Percentiles rank a stretch among this genome's conserved stretches.
Evolutionary conservation across 805 yeast species (phyloP).

Genomic region (Komagataella kurtzmanii): DNA sequence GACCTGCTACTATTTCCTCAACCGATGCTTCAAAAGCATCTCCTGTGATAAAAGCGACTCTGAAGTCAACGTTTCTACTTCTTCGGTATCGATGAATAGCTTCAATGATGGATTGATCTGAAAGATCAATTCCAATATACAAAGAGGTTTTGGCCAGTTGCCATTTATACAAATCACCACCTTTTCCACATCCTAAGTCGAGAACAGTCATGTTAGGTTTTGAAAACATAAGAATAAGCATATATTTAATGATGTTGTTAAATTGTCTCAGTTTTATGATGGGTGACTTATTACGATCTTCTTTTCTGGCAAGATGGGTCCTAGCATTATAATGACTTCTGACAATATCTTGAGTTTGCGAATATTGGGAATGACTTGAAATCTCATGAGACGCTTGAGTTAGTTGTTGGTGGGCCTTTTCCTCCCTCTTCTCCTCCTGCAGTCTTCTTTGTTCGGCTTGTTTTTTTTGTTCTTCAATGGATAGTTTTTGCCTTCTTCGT

Average conservation of each 20-base stretch:
- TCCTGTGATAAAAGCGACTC: constrained; percentile 80
- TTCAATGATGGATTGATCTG: constrained; percentile 77
- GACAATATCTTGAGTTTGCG: constrained; percentile 47
- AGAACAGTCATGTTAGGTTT: constrained; percentile 43
- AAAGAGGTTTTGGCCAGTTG: constrained; percentile 59
- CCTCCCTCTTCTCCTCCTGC: constrained; percentile 17
- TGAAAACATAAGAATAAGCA: constrained; percentile 61
- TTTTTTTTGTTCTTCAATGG: constrained; percentile 8
- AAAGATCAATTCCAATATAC: constrained; percentile 83
- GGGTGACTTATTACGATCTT: constrained; percentile 60
- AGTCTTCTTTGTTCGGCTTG: constrained; percentile 14
- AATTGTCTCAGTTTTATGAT: constrained; percentile 78
- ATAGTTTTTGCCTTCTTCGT: constrained; percentile 15
- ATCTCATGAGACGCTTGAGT: constrained; percentile 10
- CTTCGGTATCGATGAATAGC: constrained; percentile 64
- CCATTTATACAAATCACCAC: constrained; percentile 93
- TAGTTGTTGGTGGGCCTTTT: constrained; percentile 8
- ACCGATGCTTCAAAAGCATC: constrained; percentile 73
- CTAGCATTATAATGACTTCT: constrained; percentile 79
- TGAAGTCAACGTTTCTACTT: constrained; percentile 43
- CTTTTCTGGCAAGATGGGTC: constrained; percentile 50
- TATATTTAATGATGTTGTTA: constrained; percentile 85
- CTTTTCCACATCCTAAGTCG: constrained; percentile 95
- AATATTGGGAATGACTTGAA: constrained; percentile 11
- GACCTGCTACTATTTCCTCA: constrained; percentile 53